Evolutionary conservation across 805 yeast genomes (phyloP), one percentile per base, ranked within the genome.

Genomic region (Metschnikowia gelsemii): DNA sequence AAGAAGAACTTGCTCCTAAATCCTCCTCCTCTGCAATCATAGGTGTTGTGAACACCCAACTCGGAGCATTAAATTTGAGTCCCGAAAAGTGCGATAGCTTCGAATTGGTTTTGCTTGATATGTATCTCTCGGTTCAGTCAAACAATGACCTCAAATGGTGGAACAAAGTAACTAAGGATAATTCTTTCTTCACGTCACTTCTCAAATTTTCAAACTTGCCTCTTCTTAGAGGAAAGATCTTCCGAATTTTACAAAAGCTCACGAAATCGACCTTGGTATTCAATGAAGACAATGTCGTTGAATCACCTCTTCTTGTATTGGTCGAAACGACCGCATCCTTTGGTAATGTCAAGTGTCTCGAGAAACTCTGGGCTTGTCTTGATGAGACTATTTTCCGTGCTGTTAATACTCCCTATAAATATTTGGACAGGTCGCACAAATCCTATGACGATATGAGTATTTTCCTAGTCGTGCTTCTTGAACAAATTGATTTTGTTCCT

Each of bases 101-200:
- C 23, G 87, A 83, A 46, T 61, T 84, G 46, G 70, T 78, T 0
- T 62, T 81, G 20, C 62, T 84, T 31, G 84, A 82, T 48, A 72
- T 73, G 33, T 78, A 77, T 44, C 68, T 89, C 47, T 47, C 64
- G 2, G 61, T 66, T 30, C 81, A 80, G 45, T 64, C 83, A 9
- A 87, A 80, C 48, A 77, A 81, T 34, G 79, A 76, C 37, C 71
- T 80, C 23, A 86, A 82, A 61, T 90, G 96, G 96, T 89, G 93
- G 89, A 83, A 78, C 56, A 68, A 47, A 23, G 34, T 49, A 1
- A 35, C 66, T 5, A 55, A 63, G 1, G 66, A 68, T 13, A 70
- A 73, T 41, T 81, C 95, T 0, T 65, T 86, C 32, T 88, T 87
- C 60, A 80, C 90, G 0, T 75, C 79, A 5, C 64, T 88, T 41